A percentile compares a stretch with the other conserved stretches of the same genome.
phyloP scores from a whole-genome alignment of 352 stramenopile genomes.

The Sclerospora graminicola region DNA sequence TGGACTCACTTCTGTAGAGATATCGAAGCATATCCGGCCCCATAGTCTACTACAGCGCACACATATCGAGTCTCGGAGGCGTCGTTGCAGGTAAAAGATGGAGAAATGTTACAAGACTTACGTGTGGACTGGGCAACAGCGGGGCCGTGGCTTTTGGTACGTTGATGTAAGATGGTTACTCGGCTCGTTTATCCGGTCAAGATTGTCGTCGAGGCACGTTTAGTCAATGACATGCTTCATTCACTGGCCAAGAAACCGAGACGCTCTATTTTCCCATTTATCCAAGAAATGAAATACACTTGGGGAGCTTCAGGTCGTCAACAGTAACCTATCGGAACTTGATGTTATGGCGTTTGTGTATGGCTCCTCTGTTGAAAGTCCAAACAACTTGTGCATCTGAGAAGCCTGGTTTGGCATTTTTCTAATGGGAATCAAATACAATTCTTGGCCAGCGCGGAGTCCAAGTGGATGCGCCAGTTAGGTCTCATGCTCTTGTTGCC shows the following conservation, averaged over 20 bases:
- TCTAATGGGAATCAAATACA: no score
- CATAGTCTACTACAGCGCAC: conserved; percentile 74
- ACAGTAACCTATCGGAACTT: conserved; percentile 81
- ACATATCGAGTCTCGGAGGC: conserved; percentile 67
- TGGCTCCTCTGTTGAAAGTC: no score
- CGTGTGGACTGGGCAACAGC: conserved; percentile 84
- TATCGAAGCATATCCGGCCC: conserved; percentile 40
- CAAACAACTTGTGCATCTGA: no score
- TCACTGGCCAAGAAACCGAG: conserved; percentile 72
- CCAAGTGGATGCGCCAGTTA: conserved; percentile 85
- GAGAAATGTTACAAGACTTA: conserved; percentile 20
- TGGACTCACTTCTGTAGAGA: conserved; percentile 48
- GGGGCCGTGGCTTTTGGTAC: conserved; percentile 85
- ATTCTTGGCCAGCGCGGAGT: conserved; percentile 77
- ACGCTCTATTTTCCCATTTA: conserved; percentile 67
- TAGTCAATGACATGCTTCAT: conserved; percentile 80
- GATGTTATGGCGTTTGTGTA: no score
- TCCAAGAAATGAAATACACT: conserved; percentile 18
- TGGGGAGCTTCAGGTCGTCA: conserved; percentile 52
- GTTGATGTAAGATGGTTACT: conserved; percentile 71
- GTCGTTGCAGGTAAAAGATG: conserved; percentile 38
- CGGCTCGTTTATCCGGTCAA: conserved; percentile 79
- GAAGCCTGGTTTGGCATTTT: no score
- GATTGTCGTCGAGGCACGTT: conserved; percentile 86
- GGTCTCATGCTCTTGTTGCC: conserved; percentile 77